Base-by-base conservation (phyloP, 1,139 yeast species). In the Pichia sp. region DNA sequence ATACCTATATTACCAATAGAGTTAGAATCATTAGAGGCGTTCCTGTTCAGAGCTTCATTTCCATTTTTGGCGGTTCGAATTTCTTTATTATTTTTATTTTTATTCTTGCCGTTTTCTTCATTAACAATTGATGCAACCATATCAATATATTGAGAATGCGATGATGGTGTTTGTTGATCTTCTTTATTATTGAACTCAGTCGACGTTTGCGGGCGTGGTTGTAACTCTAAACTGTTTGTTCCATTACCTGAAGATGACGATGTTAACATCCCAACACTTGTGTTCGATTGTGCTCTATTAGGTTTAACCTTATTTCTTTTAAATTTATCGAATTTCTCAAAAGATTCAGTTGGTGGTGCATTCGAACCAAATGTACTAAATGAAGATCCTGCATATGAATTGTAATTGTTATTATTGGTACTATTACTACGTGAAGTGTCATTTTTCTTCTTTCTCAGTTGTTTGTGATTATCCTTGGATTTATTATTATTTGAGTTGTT, bases 121-220 rank as follows among this genome's bases (percentile, higher is more conserved):
- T 54, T 57, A 14, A 67, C 65, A 28, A 68, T 57, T 2, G 67
- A 60, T 43, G 63, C 64, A 36, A 68, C 71, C 69, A 68, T 68
- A 39, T 53, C 58, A 15, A 58, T 60, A 37, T 55, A 55, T 34
- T 43, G 41, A 12, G 47, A 43, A 37, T 48, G 45, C 2, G 42
- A 20, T 15, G 38, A 20, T 6, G 33, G 21, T 4, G 18, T 18
- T 20, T 44, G 37, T 20, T 21, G 35, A 18, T n/a, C 10, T 14
- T 34, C 22, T n/a, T 34, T 42, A 24, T 31, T 28, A 4, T 4
- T 30, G 5, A 22, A 33, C 20, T 22, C 45, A 24, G 45, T 39
- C 11, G 42, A 22, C 9, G 45, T 41, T 24, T 27, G 34, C 8
- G 48, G 48, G n/a, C 41, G 45, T 37, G 27, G 18, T 15, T 41